Conservation (phyloP, 2,329 filamentous ascomycete species). For the Raffaelea ambrosiae region DNA sequence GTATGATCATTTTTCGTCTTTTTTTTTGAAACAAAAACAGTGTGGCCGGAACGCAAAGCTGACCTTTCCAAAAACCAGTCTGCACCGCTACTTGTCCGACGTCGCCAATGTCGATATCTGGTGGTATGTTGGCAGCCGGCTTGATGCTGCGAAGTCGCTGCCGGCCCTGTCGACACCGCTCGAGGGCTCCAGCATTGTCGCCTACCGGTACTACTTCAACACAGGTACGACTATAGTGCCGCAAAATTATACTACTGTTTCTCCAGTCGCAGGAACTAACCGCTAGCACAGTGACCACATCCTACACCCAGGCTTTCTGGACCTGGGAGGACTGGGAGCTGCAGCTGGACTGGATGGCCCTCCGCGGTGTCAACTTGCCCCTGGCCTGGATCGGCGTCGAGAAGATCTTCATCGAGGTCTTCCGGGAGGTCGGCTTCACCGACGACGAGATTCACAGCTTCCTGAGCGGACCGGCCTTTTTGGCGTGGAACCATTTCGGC, state of each 20-base stretch:
- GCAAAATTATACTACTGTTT: not conserved
- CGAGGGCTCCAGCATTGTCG: conserved; percentile 23
- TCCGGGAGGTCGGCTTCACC: conserved; percentile 34
- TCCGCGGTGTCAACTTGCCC: conserved; percentile 41
- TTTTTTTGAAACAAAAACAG: too few species aligned
- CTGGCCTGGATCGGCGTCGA: conserved; percentile 44
- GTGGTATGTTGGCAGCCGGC: conserved; percentile 34
- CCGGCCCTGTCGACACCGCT: conserved; percentile 23
- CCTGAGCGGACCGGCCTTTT: conserved; percentile 41
- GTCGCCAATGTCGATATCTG: conserved; percentile 34
- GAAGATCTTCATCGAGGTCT: conserved; percentile 39
- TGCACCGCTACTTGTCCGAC: conserved; percentile 32
- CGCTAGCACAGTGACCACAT: conserved; percentile 36
- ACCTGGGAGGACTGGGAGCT: conserved; percentile 45
- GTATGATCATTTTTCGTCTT: conserved; percentile 13
- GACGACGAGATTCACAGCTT: conserved; percentile 35
- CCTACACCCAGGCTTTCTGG: conserved; percentile 42
- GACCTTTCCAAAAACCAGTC: conserved; percentile 13
- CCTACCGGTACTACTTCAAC: conserved; percentile 37
- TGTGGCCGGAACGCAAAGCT: not conserved
- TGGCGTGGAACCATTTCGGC: conserved; percentile 45
- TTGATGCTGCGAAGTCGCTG: conserved; percentile 24
- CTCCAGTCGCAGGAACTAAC: not conserved
- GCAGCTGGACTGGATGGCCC: conserved; percentile 42
- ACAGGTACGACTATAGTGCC: conserved; percentile 23